Evolutionary conservation across 768 basidiomycete genomes (phyloP), one percentile per base, ranked within the genome.

Genomic region (Hygrocybe coccinea): DNA sequence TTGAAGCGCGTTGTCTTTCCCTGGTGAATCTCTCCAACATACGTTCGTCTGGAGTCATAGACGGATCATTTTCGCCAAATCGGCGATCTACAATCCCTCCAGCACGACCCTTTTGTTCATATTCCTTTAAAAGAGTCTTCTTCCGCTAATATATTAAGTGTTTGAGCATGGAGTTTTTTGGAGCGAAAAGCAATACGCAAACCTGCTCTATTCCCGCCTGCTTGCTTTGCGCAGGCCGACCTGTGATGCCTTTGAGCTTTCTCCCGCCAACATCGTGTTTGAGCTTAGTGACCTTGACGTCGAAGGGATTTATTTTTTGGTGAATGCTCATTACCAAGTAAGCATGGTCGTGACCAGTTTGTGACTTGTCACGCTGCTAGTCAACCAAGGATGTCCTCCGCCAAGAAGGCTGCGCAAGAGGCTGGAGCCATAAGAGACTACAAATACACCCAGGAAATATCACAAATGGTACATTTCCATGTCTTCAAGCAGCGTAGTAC

Each of bases 11-110:
- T 66, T 95, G 91, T 57, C 92, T 76, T 71, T 98, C 95, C 60
- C 80, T 80, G 9, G 95, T 97, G 68, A 97, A 98, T 29, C 97
- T 87, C 70, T 95, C 94, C 36, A 97, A 78, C 87, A 97, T 97
- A 58, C 93, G 87, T 61, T 98, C 95, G 68, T 99, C 97, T 33
- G 93, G 76, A n/a, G 89, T 86, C 81, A 98, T 85, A 9, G 85
- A 80, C 1, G 94, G 86, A 59, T 98, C 86, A 66, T 91, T 86
- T 80, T 99, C 97, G 73, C 97, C 97, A 66, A 98, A 97, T 17
- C 97, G 87, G 50, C 91, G 82, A 71, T 99, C 97, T 55, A 95
- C 74, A 56, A 99, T 86, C 5, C 94, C 91, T 5, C 94, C 95
- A 9, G 88, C 84, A 59, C 85, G 87, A 47, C 82, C 85, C 60